A percentile compares a stretch with the other conserved stretches of the same genome.
Evolutionary conservation across 139 green algal species (phyloP).

Genomic region (Coelastrella sp.): DNA sequence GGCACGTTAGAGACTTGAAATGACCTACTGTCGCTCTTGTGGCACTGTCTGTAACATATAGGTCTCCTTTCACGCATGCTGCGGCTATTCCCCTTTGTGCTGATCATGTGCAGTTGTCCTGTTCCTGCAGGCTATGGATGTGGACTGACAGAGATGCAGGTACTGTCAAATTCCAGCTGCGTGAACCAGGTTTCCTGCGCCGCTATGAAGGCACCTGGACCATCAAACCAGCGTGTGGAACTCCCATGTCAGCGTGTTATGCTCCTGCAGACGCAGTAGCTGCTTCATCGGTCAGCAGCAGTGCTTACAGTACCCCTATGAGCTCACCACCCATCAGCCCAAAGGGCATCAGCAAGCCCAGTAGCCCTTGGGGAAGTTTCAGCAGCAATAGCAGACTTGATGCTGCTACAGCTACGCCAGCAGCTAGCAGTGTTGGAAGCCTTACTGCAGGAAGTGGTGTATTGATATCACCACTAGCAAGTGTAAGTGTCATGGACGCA

Average conservation of each 20-base stretch:
- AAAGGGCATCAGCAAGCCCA: neutral
- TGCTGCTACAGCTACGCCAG: neutral
- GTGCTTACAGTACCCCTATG: neutral
- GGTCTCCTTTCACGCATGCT: no score
- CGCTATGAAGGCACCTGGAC: conserved; percentile 57
- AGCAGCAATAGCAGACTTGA: neutral
- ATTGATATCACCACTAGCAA: neutral
- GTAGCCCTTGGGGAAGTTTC: neutral
- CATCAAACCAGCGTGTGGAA: conserved; percentile 33
- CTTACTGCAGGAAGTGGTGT: no score
- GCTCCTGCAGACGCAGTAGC: neutral
- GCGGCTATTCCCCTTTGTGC: no score
- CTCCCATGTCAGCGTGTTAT: conserved; percentile 18
- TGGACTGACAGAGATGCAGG: conserved; percentile 51
- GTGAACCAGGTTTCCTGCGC: conserved; percentile 65
- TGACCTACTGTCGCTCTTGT: no score
- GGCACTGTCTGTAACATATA: no score
- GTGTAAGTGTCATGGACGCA: neutral
- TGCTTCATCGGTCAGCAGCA: conserved; percentile 17
- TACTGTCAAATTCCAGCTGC: conserved; percentile 63
- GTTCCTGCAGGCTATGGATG: conserved; percentile 51
- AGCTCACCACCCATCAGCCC: neutral
- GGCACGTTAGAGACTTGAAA: no score
- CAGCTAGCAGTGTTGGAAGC: neutral
- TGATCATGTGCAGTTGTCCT: neutral